Base-by-base conservation (phyloP, 2,329 filamentous ascomycete species). In the Fusarium begoniae region DNA sequence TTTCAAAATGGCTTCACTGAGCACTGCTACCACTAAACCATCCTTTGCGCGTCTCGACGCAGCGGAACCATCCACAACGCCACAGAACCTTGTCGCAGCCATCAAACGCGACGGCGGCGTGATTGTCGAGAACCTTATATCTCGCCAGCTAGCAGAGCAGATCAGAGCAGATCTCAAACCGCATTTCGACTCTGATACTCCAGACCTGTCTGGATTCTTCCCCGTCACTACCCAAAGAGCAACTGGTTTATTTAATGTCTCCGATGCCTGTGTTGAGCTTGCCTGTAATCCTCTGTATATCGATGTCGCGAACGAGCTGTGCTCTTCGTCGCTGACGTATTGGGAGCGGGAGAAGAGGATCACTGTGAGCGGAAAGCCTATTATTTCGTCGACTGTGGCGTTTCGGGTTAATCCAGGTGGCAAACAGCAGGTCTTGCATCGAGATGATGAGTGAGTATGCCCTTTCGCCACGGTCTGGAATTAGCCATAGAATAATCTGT, bases 391-490 rank as follows among this genome's bases (percentile, higher is more conserved):
- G 2, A 82, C 82, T 5, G 81, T 82, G 10, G 82, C 81, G 11
- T 84, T 83, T 55, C 74, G 82, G 8, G 81, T 85, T 28, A 81
- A 82, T 41, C 84, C 84, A 2, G 84, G 84, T 2, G 83, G 81
- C 20, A 79, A 75, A 43, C 81, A 82, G 57, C 84, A 85, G 63
- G 77, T 79, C 1, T 63, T 84, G 45, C 83, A 85, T 54, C 75
- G 82, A 22, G 69, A 73, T 45, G 69, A 73, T 30, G 50, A 71
- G 68, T 71, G 58, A 30, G 58, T 35, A 6, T 26, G 5, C 10
- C 18, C 18, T 17, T 45, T 45, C 12, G 30, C 35, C 18, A 58
- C 41, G 15, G 40, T 22, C 60, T 58, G 12, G n/a, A 58, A 32
- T 12, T 8, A 37, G 5, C 5, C 6, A 22, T 28, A 12, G n/a